Percentiles rank a stretch among this genome's conserved stretches.
Evolutionary conservation across 805 yeast species (phyloP).

Genomic region (Wickerhamomyces bisporus): DNA sequence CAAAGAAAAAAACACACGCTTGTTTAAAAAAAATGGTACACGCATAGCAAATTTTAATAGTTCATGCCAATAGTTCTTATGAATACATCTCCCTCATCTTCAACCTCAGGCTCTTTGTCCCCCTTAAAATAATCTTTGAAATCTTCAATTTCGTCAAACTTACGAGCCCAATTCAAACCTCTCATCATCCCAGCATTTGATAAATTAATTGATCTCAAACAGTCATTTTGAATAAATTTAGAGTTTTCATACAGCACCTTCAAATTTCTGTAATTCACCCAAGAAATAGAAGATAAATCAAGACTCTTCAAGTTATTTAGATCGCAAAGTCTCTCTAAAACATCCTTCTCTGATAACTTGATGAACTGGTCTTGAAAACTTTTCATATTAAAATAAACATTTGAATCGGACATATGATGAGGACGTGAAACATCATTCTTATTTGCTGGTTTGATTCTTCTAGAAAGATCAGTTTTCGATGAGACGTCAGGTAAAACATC

Average conservation of each 20-base stretch:
- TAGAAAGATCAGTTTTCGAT: neutral
- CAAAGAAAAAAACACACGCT: neutral
- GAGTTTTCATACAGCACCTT: constrained; percentile 24
- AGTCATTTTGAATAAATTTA: constrained; percentile 12
- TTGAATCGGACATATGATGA: constrained; percentile 18
- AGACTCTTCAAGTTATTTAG: constrained; percentile 32
- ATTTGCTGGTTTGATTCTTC: neutral
- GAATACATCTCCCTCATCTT: constrained; percentile 4
- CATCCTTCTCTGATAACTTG: constrained; percentile 19
- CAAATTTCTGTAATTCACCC: constrained; percentile 38
- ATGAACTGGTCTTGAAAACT: constrained; percentile 14
- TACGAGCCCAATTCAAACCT: constrained; percentile 40
- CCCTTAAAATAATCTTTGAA: constrained; percentile 14
- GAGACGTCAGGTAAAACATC: constrained; percentile 10
- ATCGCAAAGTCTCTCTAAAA: constrained; percentile 24
- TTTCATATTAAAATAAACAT: constrained; percentile 20
- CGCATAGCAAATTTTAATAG: constrained; percentile 14
- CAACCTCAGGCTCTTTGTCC: constrained; percentile 12
- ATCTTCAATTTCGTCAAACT: constrained; percentile 8
- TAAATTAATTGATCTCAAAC: constrained; percentile 30
- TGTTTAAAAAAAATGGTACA: too few relatives aligned
- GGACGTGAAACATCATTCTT: neutral
- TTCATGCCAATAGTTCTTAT: constrained; percentile 22
- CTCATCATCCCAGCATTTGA: constrained; percentile 46
- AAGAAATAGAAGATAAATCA: constrained; percentile 38